These are phyloP conservation scores for Scortechinia acanthostroma DNA, from an alignment of 2,329 filamentous ascomycete species.

Conservation along the genomic window DNA sequence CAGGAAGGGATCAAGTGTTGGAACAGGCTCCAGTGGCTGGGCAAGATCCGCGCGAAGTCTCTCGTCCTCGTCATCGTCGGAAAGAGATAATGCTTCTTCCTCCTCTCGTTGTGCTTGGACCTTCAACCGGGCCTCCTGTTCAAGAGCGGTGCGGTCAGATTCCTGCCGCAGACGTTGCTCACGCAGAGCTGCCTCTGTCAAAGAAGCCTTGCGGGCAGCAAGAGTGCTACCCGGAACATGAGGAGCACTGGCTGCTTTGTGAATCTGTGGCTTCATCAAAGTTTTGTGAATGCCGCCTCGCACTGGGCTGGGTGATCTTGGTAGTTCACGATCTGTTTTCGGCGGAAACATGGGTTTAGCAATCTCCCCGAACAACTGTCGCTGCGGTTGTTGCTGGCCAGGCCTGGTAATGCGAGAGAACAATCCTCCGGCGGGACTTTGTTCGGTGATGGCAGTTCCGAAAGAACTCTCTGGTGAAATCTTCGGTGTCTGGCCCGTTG, in stretches of 20 bases:
- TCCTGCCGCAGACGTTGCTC: constrained; percentile 7
- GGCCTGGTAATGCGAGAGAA: constrained; percentile 5
- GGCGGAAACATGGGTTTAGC: constrained; percentile 21
- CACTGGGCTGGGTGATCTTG: neutral
- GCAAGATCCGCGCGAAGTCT: constrained; percentile 31
- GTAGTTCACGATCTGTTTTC: constrained; percentile 12
- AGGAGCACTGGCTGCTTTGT: neutral
- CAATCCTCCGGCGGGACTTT: constrained; percentile 1
- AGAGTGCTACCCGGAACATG: neutral
- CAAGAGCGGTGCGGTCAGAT: constrained; percentile 12
- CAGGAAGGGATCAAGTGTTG: constrained; percentile 35
- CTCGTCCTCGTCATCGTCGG: constrained; percentile 36
- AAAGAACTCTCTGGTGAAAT: constrained; percentile 5
- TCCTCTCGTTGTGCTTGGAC: constrained; percentile 4
- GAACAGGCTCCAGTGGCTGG: constrained; percentile 27
- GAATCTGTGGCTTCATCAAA: neutral
- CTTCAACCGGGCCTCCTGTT: neutral
- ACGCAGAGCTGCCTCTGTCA: neutral
- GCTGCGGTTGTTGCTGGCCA: constrained; percentile 23
- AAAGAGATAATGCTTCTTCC: constrained; percentile 14
- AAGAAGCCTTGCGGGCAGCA: neutral
- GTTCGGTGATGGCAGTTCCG: constrained; percentile 5
- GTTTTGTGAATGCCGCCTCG: neutral
- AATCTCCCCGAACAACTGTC: constrained; percentile 31
- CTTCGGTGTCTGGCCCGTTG: constrained; percentile 11